phyloP scores from a whole-genome alignment of 352 stramenopile genomes.

The Phytophthora tubulina region DNA sequence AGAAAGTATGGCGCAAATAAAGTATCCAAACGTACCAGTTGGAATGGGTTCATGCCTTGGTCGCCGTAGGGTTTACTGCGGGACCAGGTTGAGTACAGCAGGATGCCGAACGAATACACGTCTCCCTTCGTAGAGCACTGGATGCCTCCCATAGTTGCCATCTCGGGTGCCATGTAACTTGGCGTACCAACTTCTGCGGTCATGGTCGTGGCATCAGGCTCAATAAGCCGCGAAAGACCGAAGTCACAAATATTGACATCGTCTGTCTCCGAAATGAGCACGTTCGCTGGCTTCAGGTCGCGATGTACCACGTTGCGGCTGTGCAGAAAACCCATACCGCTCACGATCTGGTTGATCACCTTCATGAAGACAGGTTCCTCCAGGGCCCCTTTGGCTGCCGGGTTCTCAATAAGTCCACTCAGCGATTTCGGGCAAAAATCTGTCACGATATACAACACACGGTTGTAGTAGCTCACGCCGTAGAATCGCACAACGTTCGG shows the following conservation, averaged over 20 bases:
- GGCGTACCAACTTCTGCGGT: slow-evolving; percentile 90
- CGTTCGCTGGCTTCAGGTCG: slow-evolving; percentile 95
- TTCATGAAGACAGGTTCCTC: slow-evolving; percentile 83
- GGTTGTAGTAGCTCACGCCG: slow-evolving; percentile 92
- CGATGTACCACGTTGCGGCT: slow-evolving; percentile 88
- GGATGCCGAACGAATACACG: slow-evolving; percentile 88
- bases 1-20: neutral
- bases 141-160: slow-evolving; percentile 91
- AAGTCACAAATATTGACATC: slow-evolving; percentile 96
- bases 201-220: slow-evolving; percentile 88
- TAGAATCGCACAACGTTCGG: slow-evolving; percentile 92
- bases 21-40: slow-evolving; percentile 62
- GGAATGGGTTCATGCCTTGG: slow-evolving; percentile 91
- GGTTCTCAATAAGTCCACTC: slow-evolving; percentile 87
- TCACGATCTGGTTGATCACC: slow-evolving; percentile 91
- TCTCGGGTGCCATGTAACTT: slow-evolving; percentile 92
- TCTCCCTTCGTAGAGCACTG: slow-evolving; percentile 90
- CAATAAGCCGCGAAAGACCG: slow-evolving; percentile 89
- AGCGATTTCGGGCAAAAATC: slow-evolving; percentile 90
- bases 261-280: slow-evolving; percentile 92
- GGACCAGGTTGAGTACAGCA: slow-evolving; percentile 91
- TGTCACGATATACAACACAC: slow-evolving; percentile 92
- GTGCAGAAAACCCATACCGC: slow-evolving; percentile 92
- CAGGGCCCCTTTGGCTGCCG: slow-evolving; percentile 67
- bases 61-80: slow-evolving; percentile 90